These are phyloP conservation scores for Bassia scoparia DNA, from an alignment of 148 eudicot species.

Conservation along the genomic window DNA sequence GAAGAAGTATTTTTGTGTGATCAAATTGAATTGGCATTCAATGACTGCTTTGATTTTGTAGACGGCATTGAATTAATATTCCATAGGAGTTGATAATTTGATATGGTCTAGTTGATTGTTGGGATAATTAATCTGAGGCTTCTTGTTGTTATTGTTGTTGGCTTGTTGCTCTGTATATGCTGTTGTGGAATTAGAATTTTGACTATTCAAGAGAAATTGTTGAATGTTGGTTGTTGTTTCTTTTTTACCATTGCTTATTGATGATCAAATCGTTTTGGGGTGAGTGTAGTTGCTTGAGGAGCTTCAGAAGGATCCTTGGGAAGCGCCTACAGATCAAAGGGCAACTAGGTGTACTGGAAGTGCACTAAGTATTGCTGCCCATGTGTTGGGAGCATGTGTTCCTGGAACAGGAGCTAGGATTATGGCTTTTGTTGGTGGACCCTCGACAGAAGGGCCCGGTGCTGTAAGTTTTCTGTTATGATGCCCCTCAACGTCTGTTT, in stretches of 20 bases:
- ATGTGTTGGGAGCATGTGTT: conserved; percentile 88
- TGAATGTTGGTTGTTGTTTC: conserved; percentile 6
- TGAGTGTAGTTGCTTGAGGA: conserved; percentile 71
- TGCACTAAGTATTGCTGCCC: conserved; percentile 86
- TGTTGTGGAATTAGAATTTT: not conserved
- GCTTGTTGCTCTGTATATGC: not conserved
- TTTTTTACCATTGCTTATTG: conserved; percentile 7
- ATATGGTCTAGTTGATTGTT: not conserved
- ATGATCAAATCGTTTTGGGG: conserved; percentile 15
- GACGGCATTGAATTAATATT: not conserved
- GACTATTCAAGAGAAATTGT: not conserved
- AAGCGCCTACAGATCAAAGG: conserved; percentile 72
- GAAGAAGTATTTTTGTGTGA: not conserved
- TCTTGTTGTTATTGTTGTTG: not conserved
- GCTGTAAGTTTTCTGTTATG: conserved; percentile 56
- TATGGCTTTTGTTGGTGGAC: conserved; percentile 93
- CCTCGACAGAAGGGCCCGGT: conserved; percentile 94
- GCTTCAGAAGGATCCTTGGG: conserved; percentile 99
- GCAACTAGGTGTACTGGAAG: conserved; percentile 88
- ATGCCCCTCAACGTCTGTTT: not conserved
- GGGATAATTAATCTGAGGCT: not conserved
- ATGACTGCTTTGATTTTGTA: not conserved
- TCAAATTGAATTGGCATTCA: not conserved
- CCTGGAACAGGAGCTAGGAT: conserved; percentile 94
- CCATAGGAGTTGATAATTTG: not conserved